Evolutionary conservation across 2,329 filamentous ascomycete species (phyloP).

Genomic region (Fusarium pseudoanthophilum): DNA sequence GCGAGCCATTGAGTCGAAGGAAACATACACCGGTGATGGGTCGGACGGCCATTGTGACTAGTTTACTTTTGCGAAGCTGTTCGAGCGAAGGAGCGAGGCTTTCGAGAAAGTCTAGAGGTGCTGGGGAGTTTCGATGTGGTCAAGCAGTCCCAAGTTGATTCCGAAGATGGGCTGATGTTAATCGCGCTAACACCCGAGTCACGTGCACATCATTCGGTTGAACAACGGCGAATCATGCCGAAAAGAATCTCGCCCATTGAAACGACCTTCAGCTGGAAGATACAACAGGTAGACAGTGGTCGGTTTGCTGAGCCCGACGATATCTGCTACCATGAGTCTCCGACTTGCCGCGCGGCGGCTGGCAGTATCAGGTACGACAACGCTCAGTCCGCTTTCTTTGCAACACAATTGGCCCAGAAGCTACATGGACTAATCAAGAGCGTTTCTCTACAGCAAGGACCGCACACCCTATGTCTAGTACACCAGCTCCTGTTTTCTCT

Average conservation of each 20-base stretch:
- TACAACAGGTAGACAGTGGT: slow-evolving; percentile 31
- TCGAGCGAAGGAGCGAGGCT: slow-evolving; percentile 36
- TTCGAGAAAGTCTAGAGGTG: slow-evolving; percentile 29
- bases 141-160: slow-evolving; percentile 43
- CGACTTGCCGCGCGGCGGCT: slow-evolving; percentile 71
- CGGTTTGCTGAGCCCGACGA: slow-evolving; percentile 34
- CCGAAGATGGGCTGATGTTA: slow-evolving; percentile 50
- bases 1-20: slow-evolving; percentile 47
- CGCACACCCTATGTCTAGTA: slow-evolving; percentile 31
- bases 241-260: slow-evolving; percentile 45
- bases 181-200: slow-evolving; percentile 47
- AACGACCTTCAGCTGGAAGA: slow-evolving; percentile 21
- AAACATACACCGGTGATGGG: slow-evolving; percentile 70
- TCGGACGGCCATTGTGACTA: slow-evolving; percentile 63
- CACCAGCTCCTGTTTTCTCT: slow-evolving; percentile 31
- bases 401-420: slow-evolving; percentile 32
- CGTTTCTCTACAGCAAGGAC: slow-evolving; percentile 35
- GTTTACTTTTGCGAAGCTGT: slow-evolving; percentile 39
- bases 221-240: slow-evolving; percentile 38
- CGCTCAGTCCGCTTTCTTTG: background rate
- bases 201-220: slow-evolving; percentile 41
- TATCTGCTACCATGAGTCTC: slow-evolving; percentile 67
- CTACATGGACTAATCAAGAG: slow-evolving; percentile 26
- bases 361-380: slow-evolving; percentile 65
- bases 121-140: slow-evolving; percentile 40